Evolutionary conservation across 495 filamentous ascomycete species (phyloP).

Genomic region (Penicillium turbatum): DNA sequence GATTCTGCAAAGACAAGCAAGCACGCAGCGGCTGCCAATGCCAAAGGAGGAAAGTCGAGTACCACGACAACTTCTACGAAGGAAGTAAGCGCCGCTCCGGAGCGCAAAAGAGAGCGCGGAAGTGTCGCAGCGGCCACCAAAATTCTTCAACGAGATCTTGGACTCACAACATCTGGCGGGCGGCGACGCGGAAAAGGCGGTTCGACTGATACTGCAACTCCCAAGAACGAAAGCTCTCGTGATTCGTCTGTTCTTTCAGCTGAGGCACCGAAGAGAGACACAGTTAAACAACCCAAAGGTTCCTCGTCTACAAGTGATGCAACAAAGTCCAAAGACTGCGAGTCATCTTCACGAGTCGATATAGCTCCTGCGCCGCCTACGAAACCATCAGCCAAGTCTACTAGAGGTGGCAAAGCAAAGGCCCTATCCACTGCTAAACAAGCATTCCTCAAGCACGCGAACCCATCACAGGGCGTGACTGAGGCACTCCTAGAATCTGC

Average conservation of each 20-base stretch:
- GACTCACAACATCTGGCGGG: conserved; percentile 59
- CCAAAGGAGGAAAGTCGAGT: conserved; percentile 27
- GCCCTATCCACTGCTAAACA: conserved; percentile 58
- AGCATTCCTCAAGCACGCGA: conserved; percentile 92
- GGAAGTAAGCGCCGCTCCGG: conserved; percentile 32
- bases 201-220: conserved; percentile 29
- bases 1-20: conserved; percentile 79
- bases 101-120: conserved; percentile 61
- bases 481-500: conserved; percentile 69
- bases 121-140: conserved; percentile 71
- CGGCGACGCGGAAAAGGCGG: conserved; percentile 42
- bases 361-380: conserved; percentile 26
- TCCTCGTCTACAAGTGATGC: conserved; percentile 14
- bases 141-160: conserved; percentile 87
- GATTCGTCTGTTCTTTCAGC: conserved; percentile 30
- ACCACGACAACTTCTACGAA: conserved; percentile 33
- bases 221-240: conserved; percentile 24
- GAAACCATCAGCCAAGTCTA: conserved; percentile 28
- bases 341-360: conserved; percentile 26
- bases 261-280: conserved; percentile 33
- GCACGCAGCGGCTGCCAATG: conserved; percentile 47
- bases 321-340: conserved; percentile 23
- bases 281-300: conserved; percentile 28
- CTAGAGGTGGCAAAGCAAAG: conserved; percentile 32
- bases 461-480: conserved; percentile 85